Base-by-base conservation (phyloP, 805 yeast species). In the Candida ovalis region DNA sequence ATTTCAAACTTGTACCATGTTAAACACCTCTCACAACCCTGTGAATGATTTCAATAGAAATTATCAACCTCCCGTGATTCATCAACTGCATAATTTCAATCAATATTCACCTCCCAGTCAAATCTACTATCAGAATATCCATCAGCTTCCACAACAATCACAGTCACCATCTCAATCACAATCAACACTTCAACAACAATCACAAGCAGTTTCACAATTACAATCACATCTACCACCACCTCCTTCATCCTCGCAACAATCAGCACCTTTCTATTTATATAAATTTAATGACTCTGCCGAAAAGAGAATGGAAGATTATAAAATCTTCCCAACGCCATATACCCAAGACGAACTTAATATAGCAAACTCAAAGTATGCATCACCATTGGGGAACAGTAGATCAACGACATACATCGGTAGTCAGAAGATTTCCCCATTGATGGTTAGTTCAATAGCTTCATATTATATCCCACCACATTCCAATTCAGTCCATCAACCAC, bases 321-420 rank as follows among this genome's bases (percentile, higher is more conserved):
- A 58, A 43, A 55, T 58, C 32, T 58, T 56, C 28, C 60, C 62
- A 17, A 55, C 55, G n/a, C 59, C 60, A 4, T 35, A 40, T 15
- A 1, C 40, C 19, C 41, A 23, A 37, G 25, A 24, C n/a, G n/a
- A 27, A 27, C 43, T 17, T n/a, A 33, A 2, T 25, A n/a, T 27
- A 8, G 18, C 42, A 19, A 21, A 10, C 22, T 10, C 23, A 12
- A n/a, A 17, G 7, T 17, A n/a, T 5, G 6, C 23, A 17, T 17
- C 22, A 25, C 10, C 39, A 35, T 18, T 35, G 18, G 3, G 3
- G 22, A 15, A 17, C 22, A 4, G 5, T 19, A 15, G 21, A 19
- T 9, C 18, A 19, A 8, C 4, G 7, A 21, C 18, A 7, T 10
- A 32, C 36, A 10, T 15, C 12, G 17, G 9, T 9, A 35, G 12